Percentiles rank a stretch among this genome's conserved stretches.
Conservation (phyloP, 768 basidiomycete species). For the Gymnopilus dilepis region DNA sequence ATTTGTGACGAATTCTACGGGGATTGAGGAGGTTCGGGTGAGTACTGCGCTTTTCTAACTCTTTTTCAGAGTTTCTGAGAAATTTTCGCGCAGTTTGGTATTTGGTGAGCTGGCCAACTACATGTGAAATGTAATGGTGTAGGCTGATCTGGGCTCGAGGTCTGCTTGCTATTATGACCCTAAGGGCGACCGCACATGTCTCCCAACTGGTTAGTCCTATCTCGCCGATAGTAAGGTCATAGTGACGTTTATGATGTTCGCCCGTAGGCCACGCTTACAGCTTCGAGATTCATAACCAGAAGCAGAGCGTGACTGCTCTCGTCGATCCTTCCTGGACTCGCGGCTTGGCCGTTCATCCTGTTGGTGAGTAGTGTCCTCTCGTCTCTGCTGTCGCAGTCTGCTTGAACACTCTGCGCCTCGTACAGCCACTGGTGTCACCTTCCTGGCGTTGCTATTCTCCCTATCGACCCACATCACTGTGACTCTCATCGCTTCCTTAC, state of each 20-base stretch:
- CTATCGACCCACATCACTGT: conserved; percentile 53
- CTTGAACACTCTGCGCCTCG: neutral
- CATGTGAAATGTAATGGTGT: neutral
- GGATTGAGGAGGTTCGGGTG: conserved; percentile 58
- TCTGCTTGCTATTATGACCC: conserved; percentile 59
- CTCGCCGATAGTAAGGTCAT: neutral
- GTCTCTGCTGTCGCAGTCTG: neutral
- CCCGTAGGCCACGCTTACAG: conserved; percentile 60
- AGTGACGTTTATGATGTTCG: neutral
- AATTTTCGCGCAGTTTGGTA: conserved; percentile 57
- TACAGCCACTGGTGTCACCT: conserved; percentile 57
- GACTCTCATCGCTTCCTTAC: conserved; percentile 64
- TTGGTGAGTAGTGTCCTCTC: conserved; percentile 55
- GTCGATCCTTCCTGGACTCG: conserved; percentile 70
- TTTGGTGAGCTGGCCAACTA: conserved; percentile 57
- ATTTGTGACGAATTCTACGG: conserved; percentile 24
- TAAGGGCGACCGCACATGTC: conserved; percentile 26
- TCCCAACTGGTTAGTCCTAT: conserved; percentile 43
- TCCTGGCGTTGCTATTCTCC: conserved; percentile 67
- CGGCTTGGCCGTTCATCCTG: conserved; percentile 76
- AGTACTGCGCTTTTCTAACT: conserved; percentile 33
- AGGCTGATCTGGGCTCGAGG: conserved; percentile 42
- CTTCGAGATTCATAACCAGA: conserved; percentile 42
- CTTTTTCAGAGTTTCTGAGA: conserved; percentile 1
- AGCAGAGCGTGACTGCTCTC: conserved; percentile 41